Evolutionary conservation across 768 basidiomycete genomes (phyloP).

Genomic region (Saitozyma sp.): DNA sequence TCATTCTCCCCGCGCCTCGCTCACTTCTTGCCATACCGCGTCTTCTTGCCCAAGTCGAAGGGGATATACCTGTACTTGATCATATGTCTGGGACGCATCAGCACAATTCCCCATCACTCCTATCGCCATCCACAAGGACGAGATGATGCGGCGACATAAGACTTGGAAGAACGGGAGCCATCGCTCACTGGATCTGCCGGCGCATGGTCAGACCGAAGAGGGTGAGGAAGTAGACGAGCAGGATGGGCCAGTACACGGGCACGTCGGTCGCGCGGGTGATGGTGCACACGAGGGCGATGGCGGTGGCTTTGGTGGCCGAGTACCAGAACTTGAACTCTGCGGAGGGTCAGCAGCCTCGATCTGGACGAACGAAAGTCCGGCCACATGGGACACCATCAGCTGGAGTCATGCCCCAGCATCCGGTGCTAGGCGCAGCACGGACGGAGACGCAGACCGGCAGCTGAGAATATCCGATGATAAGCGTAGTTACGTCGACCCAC

Average conservation of each 20-base stretch:
- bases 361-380: neutral
- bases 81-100: slow-evolving; percentile 73
- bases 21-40: slow-evolving; percentile 67
- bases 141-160: no score
- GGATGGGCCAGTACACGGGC: slow-evolving; percentile 98
- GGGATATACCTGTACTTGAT: slow-evolving; percentile 97
- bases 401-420: neutral
- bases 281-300: slow-evolving; percentile 76
- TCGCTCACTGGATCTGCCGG: slow-evolving; percentile 85
- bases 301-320: slow-evolving; percentile 82
- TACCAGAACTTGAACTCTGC: slow-evolving; percentile 64
- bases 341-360: neutral
- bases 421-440: no score
- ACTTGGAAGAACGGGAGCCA: no score
- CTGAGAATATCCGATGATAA: neutral
- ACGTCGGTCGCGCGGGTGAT: slow-evolving; percentile 85
- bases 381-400: neutral
- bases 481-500: slow-evolving; percentile 23
- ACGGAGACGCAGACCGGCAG: neutral
- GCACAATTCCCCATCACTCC: neutral
- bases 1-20: slow-evolving; percentile 6
- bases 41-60: slow-evolving; percentile 92
- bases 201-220: slow-evolving; percentile 94
- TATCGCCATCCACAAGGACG: neutral
- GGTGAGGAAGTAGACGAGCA: slow-evolving; percentile 94